Conservation (phyloP, 129 eudicot species). For the Lactuca sativa region DNA sequence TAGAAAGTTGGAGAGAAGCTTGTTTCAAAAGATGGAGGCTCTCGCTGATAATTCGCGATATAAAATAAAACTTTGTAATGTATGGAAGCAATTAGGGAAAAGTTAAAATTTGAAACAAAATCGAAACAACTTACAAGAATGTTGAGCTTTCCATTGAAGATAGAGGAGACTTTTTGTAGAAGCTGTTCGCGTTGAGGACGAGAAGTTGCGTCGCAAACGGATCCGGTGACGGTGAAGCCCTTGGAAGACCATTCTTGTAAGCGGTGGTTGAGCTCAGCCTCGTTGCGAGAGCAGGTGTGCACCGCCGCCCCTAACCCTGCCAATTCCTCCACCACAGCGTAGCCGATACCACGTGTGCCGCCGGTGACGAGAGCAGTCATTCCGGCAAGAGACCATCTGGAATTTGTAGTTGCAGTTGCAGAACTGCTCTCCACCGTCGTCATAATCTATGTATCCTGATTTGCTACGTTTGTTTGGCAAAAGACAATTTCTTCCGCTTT, state of each 20-base stretch:
- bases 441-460: not conserved
- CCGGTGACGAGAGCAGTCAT: slow-evolving; percentile 90
- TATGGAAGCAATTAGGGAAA: no score
- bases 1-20: no score
- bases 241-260: slow-evolving; percentile 68
- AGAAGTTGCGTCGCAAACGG: slow-evolving; percentile 69
- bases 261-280: slow-evolving; percentile 54
- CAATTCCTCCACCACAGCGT: slow-evolving; percentile 82
- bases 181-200: slow-evolving; percentile 57
- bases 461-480: no score
- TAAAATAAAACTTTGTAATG: no score
- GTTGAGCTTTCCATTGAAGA: slow-evolving; percentile 77
- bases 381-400: slow-evolving; percentile 78
- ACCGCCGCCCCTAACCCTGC: slow-evolving; percentile 72
- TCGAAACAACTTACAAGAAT: slow-evolving; percentile 58
- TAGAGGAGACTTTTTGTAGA: slow-evolving; percentile 51
- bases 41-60: no score
- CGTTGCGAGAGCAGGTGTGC: slow-evolving; percentile 81
- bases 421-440: not conserved
- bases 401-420: not conserved
- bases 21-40: no score
- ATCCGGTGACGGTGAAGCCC: slow-evolving; percentile 69
- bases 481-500: no score
- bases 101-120: not conserved
- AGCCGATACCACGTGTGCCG: slow-evolving; percentile 92